Evolutionary conservation across 768 basidiomycete species (phyloP).

Genomic region (Suillus spraguei): DNA sequence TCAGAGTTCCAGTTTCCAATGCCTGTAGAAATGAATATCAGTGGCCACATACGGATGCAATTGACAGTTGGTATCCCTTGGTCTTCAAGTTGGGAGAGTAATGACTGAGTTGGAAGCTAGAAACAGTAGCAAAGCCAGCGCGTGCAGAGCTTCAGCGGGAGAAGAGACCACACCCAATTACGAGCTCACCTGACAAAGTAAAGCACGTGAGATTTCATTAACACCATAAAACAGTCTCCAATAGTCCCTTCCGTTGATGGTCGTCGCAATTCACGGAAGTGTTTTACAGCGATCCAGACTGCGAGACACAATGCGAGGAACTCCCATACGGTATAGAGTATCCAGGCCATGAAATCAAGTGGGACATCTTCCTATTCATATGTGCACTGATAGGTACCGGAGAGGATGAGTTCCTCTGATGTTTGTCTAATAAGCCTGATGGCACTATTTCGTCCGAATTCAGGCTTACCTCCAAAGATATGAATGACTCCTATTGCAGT

Average conservation of each 20-base stretch:
- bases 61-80: background rate
- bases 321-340: background rate
- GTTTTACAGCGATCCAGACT: slow-evolving; percentile 1
- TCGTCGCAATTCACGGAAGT: background rate
- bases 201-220: background rate
- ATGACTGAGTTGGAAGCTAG: background rate
- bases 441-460: background rate
- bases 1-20: background rate
- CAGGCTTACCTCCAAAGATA: background rate
- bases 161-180: background rate
- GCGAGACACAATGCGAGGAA: background rate
- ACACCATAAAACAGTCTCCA: background rate
- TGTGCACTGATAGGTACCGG: background rate
- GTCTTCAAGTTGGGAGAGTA: background rate
- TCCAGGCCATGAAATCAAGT: background rate
- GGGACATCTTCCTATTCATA: background rate
- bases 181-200: background rate
- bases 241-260: background rate
- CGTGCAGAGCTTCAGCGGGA: background rate
- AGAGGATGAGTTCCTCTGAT: background rate
- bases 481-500: background rate
- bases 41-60: background rate
- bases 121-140: background rate
- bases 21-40: background rate
- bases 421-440: background rate